Evolutionary conservation across 805 yeast species (phyloP).

Genomic region (Metschnikowia anglica): DNA sequence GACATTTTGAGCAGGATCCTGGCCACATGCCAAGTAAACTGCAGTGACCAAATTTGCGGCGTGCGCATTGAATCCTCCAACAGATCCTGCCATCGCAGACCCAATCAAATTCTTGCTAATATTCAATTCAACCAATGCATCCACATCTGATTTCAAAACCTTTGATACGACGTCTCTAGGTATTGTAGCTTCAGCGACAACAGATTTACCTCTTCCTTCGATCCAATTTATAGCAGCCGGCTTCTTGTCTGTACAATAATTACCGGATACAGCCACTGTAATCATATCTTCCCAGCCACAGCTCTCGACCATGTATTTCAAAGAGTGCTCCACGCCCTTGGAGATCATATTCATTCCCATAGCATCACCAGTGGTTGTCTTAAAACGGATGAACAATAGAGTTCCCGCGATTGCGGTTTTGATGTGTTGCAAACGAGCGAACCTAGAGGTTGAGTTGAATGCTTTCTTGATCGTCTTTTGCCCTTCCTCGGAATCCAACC

Average conservation of each 20-base stretch:
- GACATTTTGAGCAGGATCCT: conserved; percentile 99
- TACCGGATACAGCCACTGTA: conserved; percentile 90
- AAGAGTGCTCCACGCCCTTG: conserved; percentile 90
- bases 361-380: conserved; percentile 99
- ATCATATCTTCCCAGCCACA: conserved; percentile 95
- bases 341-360: conserved; percentile 99
- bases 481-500: conserved; percentile 97
- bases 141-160: conserved; percentile 89
- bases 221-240: conserved; percentile 99
- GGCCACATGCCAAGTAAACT: conserved; percentile 91
- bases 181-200: conserved; percentile 92
- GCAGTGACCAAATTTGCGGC: conserved; percentile 97
- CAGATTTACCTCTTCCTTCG: conserved; percentile 98
- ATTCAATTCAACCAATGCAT: conserved; percentile 87
- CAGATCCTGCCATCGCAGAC: conserved; percentile 96
- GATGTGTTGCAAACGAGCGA: conserved; percentile 88
- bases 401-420: conserved; percentile 95
- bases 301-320: conserved; percentile 80
- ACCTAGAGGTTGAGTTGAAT: conserved; percentile 94
- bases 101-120: conserved; percentile 89
- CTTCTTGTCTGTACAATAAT: conserved; percentile 96
- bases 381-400: conserved; percentile 81
- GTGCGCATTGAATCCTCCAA: conserved; percentile 98
- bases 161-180: conserved; percentile 77
- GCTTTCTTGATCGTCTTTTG: conserved; percentile 78